These are phyloP conservation scores for Cladosporium colombiae DNA, from an alignment of 2,329 filamentous ascomycete genomes.

Conservation along the genomic window DNA sequence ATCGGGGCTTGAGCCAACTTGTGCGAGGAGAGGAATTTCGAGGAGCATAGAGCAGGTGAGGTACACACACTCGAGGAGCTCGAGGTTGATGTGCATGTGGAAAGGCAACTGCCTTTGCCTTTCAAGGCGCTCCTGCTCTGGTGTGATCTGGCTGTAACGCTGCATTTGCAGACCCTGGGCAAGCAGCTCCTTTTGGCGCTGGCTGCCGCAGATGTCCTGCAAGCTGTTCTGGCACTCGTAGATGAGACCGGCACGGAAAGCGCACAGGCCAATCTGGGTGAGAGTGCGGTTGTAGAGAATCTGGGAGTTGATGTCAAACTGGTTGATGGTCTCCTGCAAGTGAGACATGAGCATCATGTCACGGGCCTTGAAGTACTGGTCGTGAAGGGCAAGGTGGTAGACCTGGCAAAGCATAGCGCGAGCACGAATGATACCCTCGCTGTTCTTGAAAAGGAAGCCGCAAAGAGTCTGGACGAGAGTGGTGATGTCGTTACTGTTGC, in stretches of 20 bases:
- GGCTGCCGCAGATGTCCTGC: slow-evolving; percentile 96
- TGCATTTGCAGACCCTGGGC: slow-evolving; percentile 99
- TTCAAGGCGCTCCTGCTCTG: slow-evolving; percentile 96
- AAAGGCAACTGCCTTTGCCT: slow-evolving; percentile 97
- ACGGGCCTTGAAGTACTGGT: slow-evolving; percentile 95
- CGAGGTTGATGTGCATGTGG: slow-evolving; percentile 99
- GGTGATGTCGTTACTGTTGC: slow-evolving; percentile 66
- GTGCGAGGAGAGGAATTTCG: slow-evolving; percentile 94
- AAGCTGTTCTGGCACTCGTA: slow-evolving; percentile 98
- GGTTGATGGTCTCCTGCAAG: slow-evolving; percentile 93
- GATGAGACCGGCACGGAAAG: slow-evolving; percentile 93
- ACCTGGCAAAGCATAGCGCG: slow-evolving; percentile 98
- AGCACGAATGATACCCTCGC: slow-evolving; percentile 92
- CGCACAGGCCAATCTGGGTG: slow-evolving; percentile 96
- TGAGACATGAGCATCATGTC: slow-evolving; percentile 99
- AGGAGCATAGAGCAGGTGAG: slow-evolving; percentile 98
- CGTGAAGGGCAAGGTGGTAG: slow-evolving; percentile 95
- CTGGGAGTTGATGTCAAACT: slow-evolving; percentile 95
- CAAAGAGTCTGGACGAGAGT: slow-evolving; percentile 82
- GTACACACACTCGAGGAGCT: slow-evolving; percentile 97
- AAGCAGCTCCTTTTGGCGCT: slow-evolving; percentile 94
- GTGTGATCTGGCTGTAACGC: slow-evolving; percentile 91
- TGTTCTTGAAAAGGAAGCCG: slow-evolving; percentile 92
- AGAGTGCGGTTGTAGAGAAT: slow-evolving; percentile 98
- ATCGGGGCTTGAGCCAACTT: slow-evolving; percentile 94